These are phyloP conservation scores for Nasturtium officinale DNA, from an alignment of 345 rosid genomes.

Conservation along the genomic window DNA sequence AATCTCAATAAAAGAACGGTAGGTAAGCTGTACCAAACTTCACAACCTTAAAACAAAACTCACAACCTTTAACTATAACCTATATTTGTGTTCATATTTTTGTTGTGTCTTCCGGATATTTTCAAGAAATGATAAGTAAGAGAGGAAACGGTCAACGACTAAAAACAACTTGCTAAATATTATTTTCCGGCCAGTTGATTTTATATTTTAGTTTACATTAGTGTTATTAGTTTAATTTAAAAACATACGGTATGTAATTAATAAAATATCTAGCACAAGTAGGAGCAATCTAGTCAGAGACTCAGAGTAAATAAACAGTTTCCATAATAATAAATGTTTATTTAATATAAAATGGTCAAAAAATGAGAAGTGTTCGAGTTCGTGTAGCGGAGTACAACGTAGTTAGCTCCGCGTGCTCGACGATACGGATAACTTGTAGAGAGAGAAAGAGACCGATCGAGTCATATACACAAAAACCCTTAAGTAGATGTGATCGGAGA, in stretches of 20 bases:
- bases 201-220: neutral
- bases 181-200: conserved; percentile 17
- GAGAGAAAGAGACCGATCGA: conserved; percentile 25
- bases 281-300: conserved; percentile 30
- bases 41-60: neutral
- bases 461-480: conserved; percentile 11
- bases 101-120: neutral
- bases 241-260: neutral
- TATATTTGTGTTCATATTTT: neutral
- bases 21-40: conserved; percentile 14
- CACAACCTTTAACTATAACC: neutral
- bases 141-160: conserved; percentile 22
- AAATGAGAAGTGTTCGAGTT: conserved; percentile 37
- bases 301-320: conserved; percentile 28
- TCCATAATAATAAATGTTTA: neutral
- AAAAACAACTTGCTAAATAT: conserved; percentile 17
- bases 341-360: conserved; percentile 2
- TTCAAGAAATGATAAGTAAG: conserved; percentile 1
- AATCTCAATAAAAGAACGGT: conserved; percentile 14
- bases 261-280: neutral
- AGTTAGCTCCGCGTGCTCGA: conserved; percentile 38
- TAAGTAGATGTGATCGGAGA: conserved; percentile 12
- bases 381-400: conserved; percentile 38
- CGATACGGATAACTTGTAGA: conserved; percentile 24
- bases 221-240: neutral